Percentiles rank a stretch among this genome's conserved stretches.
phyloP scores from a whole-genome alignment of 2,329 filamentous ascomycete genomes.

The Diaporthe nobilis region DNA sequence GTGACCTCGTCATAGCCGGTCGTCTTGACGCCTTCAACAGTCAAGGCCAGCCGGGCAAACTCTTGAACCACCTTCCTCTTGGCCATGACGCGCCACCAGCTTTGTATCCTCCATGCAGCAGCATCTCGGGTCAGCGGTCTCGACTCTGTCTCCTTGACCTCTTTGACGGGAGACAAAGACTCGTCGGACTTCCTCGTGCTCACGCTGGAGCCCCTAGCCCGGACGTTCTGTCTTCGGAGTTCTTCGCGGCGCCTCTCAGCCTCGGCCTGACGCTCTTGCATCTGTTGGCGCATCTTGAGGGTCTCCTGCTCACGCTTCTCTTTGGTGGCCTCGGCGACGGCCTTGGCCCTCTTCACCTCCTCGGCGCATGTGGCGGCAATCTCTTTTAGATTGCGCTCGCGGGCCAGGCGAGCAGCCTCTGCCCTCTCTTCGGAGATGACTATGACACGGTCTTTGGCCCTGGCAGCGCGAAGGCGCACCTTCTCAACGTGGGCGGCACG shows the following conservation, averaged over 20 bases:
- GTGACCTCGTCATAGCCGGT: conserved; percentile 83
- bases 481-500: conserved; percentile 87
- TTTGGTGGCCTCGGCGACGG: conserved; percentile 85
- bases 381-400: conserved; percentile 85
- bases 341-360: conserved; percentile 86
- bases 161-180: conserved; percentile 62
- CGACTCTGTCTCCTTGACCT: conserved; percentile 64
- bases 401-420: conserved; percentile 81
- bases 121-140: conserved; percentile 68
- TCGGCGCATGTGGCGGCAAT: conserved; percentile 86
- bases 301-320: conserved; percentile 84
- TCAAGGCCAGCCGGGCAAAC: conserved; percentile 77
- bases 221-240: conserved; percentile 68
- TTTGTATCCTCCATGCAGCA: conserved; percentile 77
- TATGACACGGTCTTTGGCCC: conserved; percentile 78
- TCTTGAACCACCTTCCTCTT: conserved; percentile 73
- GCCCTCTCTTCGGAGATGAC: conserved; percentile 82
- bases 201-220: conserved; percentile 57
- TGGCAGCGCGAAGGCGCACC: conserved; percentile 81
- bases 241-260: conserved; percentile 80
- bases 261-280: conserved; percentile 85
- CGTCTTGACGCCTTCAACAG: conserved; percentile 77
- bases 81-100: conserved; percentile 75
- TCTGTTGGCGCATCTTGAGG: conserved; percentile 77
- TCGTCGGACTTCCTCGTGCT: conserved; percentile 65